A percentile compares a stretch with the other conserved stretches of the same genome.
Conservation (phyloP, 2,329 filamentous ascomycete species). For the Colletotrichum coccodes region DNA sequence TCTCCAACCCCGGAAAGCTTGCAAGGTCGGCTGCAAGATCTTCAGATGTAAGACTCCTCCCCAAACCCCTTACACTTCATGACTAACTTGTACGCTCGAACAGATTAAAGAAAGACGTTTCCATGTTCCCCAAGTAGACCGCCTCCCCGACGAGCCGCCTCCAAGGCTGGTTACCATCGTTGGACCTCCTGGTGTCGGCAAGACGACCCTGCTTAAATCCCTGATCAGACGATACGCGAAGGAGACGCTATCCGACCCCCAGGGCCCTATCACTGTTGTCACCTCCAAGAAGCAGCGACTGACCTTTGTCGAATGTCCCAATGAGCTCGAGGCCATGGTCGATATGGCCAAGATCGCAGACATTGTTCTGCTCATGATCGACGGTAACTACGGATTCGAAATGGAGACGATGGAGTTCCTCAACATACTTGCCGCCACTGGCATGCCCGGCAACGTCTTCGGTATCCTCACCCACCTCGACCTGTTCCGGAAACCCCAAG, state of each 20-base stretch:
- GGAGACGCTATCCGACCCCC: conserved; percentile 89
- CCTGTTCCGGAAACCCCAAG: conserved; percentile 92
- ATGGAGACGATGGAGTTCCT: conserved; percentile 99
- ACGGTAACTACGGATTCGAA: conserved; percentile 98
- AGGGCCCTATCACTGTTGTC: conserved; percentile 93
- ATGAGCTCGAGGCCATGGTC: conserved; percentile 95
- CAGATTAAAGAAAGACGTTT: conserved; percentile 94
- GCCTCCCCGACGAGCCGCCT: conserved; percentile 93
- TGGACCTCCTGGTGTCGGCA: conserved; percentile 93
- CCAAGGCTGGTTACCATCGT: conserved; percentile 94
- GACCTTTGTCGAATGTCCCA: conserved; percentile 97
- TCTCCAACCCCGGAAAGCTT: conserved; percentile 82
- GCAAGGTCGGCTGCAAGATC: conserved; percentile 79
- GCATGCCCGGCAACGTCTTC: conserved; percentile 99
- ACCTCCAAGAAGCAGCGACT: conserved; percentile 95
- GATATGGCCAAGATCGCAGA: conserved; percentile 97
- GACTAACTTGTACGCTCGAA: background rate
- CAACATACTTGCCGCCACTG: conserved; percentile 90
- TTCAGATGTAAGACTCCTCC: conserved; percentile 66
- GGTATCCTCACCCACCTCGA: conserved; percentile 97
- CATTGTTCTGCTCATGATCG: conserved; percentile 97
- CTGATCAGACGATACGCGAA: conserved; percentile 95
- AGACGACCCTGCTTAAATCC: conserved; percentile 95
- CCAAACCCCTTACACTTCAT: background rate
- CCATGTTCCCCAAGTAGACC: conserved; percentile 96